Base-by-base conservation (phyloP, 345 rosid species). In the Populus tremula region DNA sequence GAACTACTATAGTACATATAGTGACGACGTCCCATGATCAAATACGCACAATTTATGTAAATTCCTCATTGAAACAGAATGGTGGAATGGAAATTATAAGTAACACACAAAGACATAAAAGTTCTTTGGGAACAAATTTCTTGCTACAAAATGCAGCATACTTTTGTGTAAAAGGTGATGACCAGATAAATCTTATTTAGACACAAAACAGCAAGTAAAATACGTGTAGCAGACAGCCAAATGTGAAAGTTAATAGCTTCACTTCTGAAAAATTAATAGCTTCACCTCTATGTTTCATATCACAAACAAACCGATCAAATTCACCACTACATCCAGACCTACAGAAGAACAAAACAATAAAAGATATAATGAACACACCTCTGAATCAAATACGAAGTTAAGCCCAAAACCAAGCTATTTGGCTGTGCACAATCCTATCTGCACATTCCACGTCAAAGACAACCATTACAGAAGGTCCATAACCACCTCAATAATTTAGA, bases 351-450 rank as follows among this genome's bases (percentile, higher is more conserved):
- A 78, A 83, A 84, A 86, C 69, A 78, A 77, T 79, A 54, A 81
- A 78, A 85, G 77, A 81, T 78, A 83, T 80, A 79, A 85, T 79
- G 87, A 82, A 83, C 89, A 90, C 87, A 88, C 89, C 88, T 93
- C 76, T 79, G 83, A 80, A 85, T 82, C 78, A 85, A 84, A 88
- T 84, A 82, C 85, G 87, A 85, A 81, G 86, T 67, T 78, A 78
- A 86, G 80, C 83, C 81, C 86, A 82, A 84, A 81, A 75, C 85
- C 87, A 84, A 81, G 86, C 80, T 78, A 81, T 62, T 80, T 74
- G 79, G 81, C 85, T 79, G 86, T 67, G 79, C 80, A 89, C 77
- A 85, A 76, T 80, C 86, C 87, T 92, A 91, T 91, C 97, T 90
- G 93, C 94, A 90, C 75, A 80, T 79, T 79, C 78, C 84, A 90